These are phyloP conservation scores for Lanmaoa rubissima DNA, from an alignment of 768 basidiomycete species.

Conservation along the genomic window DNA sequence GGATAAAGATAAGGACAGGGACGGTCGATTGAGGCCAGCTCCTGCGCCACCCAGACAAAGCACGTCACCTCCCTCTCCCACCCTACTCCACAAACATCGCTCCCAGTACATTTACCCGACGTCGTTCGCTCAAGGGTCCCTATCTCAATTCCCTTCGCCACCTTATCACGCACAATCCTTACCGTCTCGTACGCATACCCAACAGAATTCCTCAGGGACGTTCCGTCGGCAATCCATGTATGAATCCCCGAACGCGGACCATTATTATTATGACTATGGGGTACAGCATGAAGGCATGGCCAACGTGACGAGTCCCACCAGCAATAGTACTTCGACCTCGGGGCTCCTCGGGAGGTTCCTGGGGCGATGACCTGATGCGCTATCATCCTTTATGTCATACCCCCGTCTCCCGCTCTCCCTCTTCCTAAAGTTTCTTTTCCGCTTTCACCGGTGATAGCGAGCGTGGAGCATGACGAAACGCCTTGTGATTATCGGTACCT, in stretches of 20 bases:
- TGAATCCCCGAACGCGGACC: constrained; percentile 6
- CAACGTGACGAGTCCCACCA: not conserved
- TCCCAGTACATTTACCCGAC: constrained; percentile 17
- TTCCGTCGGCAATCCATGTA: constrained; percentile 21
- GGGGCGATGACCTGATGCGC: constrained; percentile 10
- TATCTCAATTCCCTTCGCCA: not conserved
- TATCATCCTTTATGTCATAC: not conserved
- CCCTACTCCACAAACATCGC: constrained; percentile 18
- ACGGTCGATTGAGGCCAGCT: not conserved
- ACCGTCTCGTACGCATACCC: constrained; percentile 2
- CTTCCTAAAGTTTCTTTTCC: not conserved
- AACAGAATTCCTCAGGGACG: not conserved
- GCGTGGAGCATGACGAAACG: not conserved
- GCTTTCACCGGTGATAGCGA: not conserved
- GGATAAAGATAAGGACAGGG: constrained; percentile 10
- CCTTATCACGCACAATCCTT: not conserved
- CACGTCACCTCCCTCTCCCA: constrained; percentile 12
- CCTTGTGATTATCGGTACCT: not conserved
- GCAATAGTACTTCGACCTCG: not conserved
- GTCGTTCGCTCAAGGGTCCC: constrained; percentile 31
- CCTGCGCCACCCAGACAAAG: not conserved
- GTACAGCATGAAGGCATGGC: not conserved
- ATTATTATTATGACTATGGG: not conserved
- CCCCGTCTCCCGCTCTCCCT: not conserved
- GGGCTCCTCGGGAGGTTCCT: constrained; percentile 25